phyloP scores from a whole-genome alignment of 768 basidiomycete species.

The Tricholoma terreum region DNA sequence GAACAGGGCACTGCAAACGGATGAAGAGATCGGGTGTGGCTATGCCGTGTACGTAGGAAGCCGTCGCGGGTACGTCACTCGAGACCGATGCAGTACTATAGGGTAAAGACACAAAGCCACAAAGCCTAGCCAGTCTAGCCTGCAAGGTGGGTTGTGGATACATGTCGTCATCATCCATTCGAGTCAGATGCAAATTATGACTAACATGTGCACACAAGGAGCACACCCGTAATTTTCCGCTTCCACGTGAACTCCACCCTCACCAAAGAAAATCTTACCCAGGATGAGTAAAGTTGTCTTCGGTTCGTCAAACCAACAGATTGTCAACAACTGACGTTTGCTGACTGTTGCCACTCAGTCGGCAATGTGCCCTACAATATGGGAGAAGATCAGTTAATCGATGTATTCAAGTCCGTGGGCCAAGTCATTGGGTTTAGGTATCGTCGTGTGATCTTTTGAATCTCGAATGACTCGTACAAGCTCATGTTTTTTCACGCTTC shows the following conservation, averaged over 20 bases:
- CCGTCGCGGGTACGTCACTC: no score
- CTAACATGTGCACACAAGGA: no score
- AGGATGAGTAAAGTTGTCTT: constrained; percentile 72
- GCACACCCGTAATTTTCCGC: neutral
- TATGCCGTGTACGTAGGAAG: no score
- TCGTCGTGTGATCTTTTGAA: constrained; percentile 9
- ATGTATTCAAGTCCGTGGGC: constrained; percentile 85
- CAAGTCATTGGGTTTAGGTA: constrained; percentile 89
- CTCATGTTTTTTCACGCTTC: constrained; percentile 11
- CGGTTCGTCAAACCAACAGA: constrained; percentile 39
- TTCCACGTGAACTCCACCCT: neutral
- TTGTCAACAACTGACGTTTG: neutral
- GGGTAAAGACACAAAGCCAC: no score
- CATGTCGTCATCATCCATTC: no score
- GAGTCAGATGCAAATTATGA: no score
- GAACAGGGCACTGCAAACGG: no score
- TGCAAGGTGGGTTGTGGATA: no score
- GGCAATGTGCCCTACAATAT: constrained; percentile 91
- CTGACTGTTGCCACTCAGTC: constrained; percentile 40
- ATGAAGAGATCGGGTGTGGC: no score
- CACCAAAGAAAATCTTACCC: neutral
- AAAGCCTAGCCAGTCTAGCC: no score
- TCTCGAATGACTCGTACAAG: constrained; percentile 3
- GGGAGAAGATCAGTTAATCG: constrained; percentile 85
- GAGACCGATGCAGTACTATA: no score